Conservation (phyloP, 2,329 filamentous ascomycete genomes). For the Colletotrichum sojae region DNA sequence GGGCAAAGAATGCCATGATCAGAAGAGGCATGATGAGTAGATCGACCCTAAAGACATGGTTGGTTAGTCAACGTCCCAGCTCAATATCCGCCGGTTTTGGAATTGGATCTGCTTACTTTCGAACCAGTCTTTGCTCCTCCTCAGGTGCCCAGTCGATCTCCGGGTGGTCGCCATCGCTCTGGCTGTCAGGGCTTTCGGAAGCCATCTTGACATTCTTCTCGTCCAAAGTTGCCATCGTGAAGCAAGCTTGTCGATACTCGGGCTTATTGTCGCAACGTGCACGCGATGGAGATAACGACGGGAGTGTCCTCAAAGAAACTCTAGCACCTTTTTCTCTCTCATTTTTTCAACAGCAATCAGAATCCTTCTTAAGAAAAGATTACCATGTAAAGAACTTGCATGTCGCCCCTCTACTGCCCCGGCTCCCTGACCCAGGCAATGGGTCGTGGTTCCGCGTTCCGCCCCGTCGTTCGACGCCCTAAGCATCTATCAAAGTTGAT, state of each 20-base stretch:
- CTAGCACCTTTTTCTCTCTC: neutral
- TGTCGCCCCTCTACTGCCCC: neutral
- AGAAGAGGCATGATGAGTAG: constrained; percentile 61
- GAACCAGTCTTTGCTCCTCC: constrained; percentile 47
- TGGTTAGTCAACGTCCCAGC: neutral
- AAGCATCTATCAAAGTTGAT: neutral
- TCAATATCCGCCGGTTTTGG: neutral
- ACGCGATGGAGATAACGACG: neutral
- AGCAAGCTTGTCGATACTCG: neutral
- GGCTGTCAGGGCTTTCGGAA: constrained; percentile 15
- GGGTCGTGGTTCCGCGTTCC: constrained; percentile 21
- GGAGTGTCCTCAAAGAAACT: neutral
- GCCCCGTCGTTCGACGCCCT: constrained; percentile 16
- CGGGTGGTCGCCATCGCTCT: constrained; percentile 20
- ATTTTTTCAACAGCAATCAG: neutral
- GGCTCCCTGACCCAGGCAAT: neutral
- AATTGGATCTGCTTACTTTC: constrained; percentile 44
- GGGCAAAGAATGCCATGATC: constrained; percentile 60
- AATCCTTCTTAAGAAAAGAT: neutral
- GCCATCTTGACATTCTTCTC: constrained; percentile 24
- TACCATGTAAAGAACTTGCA: neutral
- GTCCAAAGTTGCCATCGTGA: constrained; percentile 17
- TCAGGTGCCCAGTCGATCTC: constrained; percentile 46
- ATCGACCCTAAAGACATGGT: constrained; percentile 55
- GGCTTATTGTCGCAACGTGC: neutral